Evolutionary conservation across 305 asterid genomes (phyloP).

Genomic region (Nicotiana rustica): DNA sequence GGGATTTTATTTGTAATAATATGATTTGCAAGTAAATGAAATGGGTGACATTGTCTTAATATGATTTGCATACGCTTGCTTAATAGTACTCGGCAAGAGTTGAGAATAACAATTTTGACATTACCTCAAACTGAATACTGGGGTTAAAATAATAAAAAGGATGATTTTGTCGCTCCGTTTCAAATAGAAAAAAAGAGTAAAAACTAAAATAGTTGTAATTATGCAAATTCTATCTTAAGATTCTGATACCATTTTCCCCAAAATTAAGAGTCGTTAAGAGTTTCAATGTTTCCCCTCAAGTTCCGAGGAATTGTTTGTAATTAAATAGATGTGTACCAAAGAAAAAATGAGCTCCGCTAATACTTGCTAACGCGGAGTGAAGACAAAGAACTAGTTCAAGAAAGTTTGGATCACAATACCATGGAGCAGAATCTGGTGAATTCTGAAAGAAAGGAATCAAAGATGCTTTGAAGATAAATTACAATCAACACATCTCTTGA

Average conservation of each 20-base stretch:
- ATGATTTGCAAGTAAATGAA: not conserved
- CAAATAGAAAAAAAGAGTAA: too few species aligned
- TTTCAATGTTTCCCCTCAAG: not conserved
- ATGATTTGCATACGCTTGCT: not conserved
- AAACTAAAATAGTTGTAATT: not conserved
- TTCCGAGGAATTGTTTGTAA: not conserved
- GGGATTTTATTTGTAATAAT: conserved; percentile 11
- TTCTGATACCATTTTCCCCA: conserved; percentile 2
- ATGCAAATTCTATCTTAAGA: not conserved
- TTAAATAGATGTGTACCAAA: not conserved
- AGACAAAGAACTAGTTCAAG: conserved; percentile 2
- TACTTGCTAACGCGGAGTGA: conserved; percentile 5
- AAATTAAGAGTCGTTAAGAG: not conserved
- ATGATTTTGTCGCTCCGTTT: too few species aligned
- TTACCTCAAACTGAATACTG: too few species aligned
- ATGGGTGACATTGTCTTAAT: not conserved
- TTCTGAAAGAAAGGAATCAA: not conserved
- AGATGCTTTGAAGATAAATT: conserved; percentile 20
- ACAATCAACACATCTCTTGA: not conserved
- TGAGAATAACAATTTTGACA: too few species aligned
- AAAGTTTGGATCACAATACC: not conserved
- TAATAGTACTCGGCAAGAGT: not conserved
- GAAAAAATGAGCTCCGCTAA: not conserved
- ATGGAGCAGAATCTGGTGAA: not conserved
- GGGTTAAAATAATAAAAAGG: too few species aligned